These are phyloP conservation scores for Primulina eburnea DNA, from an alignment of 257 asterid species.

Conservation along the genomic window DNA sequence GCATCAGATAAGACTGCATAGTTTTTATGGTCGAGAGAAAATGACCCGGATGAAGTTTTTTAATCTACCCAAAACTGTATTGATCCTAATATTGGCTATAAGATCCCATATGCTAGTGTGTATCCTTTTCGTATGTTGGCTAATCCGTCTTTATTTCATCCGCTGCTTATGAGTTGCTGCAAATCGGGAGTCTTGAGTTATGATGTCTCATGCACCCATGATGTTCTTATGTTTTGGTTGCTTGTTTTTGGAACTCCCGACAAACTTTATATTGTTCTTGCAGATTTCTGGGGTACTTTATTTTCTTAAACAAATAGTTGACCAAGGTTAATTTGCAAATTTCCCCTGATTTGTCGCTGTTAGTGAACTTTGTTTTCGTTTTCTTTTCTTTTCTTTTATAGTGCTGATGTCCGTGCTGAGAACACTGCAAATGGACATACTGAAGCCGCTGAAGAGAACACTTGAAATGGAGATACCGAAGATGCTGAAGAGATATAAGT, in stretches of 20 bases:
- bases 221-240: background rate
- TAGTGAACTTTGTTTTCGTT: background rate
- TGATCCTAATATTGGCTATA: background rate
- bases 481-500: conserved; percentile 23
- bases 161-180: background rate
- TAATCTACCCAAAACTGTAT: no score
- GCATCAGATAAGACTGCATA: background rate
- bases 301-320: no score
- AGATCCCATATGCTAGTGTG: background rate
- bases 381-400: conserved; percentile 16
- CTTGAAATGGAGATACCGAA: conserved; percentile 36
- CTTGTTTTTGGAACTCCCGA: background rate
- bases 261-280: background rate
- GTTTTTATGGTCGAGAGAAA: background rate
- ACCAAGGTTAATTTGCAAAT: no score
- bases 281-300: background rate
- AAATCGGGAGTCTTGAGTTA: background rate
- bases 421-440: conserved; percentile 34
- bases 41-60: background rate
- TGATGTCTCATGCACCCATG: no score
- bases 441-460: conserved; percentile 37
- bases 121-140: background rate
- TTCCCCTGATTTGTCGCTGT: background rate
- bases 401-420: conserved; percentile 36
- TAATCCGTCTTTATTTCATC: no score